phyloP scores from a whole-genome alignment of 139 green algal genomes.

The Edaphochlamys debaryana region DNA sequence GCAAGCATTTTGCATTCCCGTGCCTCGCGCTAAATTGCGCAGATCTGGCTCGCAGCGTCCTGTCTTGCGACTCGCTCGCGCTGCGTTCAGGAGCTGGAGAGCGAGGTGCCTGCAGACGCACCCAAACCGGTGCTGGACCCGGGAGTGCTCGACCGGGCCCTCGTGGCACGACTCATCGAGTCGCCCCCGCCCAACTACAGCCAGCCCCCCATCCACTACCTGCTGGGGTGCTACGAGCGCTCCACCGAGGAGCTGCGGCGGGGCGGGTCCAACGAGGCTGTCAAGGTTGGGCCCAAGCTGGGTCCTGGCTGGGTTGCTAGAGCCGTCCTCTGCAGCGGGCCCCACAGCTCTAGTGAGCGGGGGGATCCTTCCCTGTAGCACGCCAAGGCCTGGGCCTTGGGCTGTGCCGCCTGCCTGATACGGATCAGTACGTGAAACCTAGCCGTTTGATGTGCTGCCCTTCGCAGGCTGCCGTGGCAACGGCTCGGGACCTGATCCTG shows the following conservation, averaged over 20 bases:
- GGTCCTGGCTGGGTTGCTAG: no score
- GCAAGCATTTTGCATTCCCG: no score
- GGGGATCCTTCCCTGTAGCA: no score
- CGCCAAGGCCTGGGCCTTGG: no score
- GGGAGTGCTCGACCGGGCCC: slow-evolving; percentile 72
- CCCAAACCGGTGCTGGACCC: slow-evolving; percentile 44
- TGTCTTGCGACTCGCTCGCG: not conserved
- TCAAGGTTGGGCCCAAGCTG: slow-evolving; percentile 18
- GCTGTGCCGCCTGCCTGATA: no score
- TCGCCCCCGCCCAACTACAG: slow-evolving; percentile 58
- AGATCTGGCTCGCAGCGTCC: not conserved
- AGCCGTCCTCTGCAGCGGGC: no score
- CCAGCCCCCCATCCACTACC: slow-evolving; percentile 81
- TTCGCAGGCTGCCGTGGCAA: slow-evolving; percentile 49
- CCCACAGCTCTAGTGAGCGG: no score
- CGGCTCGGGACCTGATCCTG: slow-evolving; percentile 81
- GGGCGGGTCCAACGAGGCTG: slow-evolving; percentile 34
- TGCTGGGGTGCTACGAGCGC: slow-evolving; percentile 74
- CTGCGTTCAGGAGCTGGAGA: slow-evolving; percentile 1
- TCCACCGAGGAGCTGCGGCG: slow-evolving; percentile 57
- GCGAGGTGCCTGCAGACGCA: not conserved
- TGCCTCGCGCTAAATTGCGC: not conserved
- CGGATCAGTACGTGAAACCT: no score
- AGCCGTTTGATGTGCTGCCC: no score
- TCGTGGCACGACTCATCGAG: slow-evolving; percentile 85